These are phyloP conservation scores for Dorcoceras hygrometricum DNA, from an alignment of 257 asterid species.

Conservation along the genomic window DNA sequence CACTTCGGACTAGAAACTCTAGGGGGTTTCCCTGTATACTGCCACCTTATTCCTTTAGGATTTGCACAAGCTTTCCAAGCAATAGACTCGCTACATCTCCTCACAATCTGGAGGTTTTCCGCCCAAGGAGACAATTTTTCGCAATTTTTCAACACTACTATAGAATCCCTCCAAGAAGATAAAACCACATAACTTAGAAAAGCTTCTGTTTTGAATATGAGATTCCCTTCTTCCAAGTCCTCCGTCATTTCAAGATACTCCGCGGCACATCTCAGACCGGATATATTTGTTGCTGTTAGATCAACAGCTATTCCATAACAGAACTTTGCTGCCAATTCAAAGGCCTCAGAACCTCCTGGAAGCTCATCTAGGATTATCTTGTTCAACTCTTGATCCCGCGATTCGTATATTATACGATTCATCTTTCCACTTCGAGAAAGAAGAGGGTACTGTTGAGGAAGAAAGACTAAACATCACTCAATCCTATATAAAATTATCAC, in stretches of 20 bases:
- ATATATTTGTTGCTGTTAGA: constrained; percentile 71
- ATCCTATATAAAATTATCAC: not conserved
- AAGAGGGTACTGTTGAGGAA: constrained; percentile 59
- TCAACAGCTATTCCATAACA: constrained; percentile 92
- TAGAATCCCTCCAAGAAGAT: constrained; percentile 97
- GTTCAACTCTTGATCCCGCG: constrained; percentile 49
- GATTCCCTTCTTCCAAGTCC: constrained; percentile 93
- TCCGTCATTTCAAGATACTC: constrained; percentile 96
- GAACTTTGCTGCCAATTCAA: constrained; percentile 91
- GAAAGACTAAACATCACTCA: constrained; percentile 17
- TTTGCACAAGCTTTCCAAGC: constrained; percentile 99
- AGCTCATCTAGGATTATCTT: constrained; percentile 59
- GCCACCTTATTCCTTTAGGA: constrained; percentile 96
- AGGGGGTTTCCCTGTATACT: constrained; percentile 61
- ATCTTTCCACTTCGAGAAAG: constrained; percentile 87
- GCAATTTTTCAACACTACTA: constrained; percentile 66
- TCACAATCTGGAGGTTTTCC: constrained; percentile 82
- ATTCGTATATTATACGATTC: constrained; percentile 72
- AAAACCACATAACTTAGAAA: constrained; percentile 90
- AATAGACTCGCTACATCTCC: constrained; percentile 91
- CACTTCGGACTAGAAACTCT: constrained; percentile 81
- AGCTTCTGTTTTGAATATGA: constrained; percentile 93
- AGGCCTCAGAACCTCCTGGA: constrained; percentile 87
- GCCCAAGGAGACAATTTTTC: constrained; percentile 96
- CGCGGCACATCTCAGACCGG: constrained; percentile 90